Conservation (phyloP, 2,329 filamentous ascomycete species). For the Aplosporella prunicola region DNA sequence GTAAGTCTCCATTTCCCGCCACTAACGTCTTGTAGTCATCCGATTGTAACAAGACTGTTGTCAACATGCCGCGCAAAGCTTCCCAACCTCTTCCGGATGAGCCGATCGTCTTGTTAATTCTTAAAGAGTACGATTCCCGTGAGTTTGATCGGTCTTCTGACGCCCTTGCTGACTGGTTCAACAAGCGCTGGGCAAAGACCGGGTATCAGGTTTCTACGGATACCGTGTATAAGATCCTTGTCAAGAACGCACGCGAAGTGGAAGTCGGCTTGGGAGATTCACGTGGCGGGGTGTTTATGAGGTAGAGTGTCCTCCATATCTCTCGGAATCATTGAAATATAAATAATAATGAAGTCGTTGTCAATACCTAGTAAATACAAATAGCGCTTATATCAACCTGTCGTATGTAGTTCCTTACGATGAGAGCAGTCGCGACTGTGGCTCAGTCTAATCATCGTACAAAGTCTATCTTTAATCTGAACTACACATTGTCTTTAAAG, state of each 20-base stretch:
- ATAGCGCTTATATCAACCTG: too few relatives aligned
- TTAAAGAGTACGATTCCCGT: conserved; percentile 7
- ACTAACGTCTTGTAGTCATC: too few relatives aligned
- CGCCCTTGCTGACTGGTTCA: conserved; percentile 5
- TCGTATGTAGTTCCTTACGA: too few relatives aligned
- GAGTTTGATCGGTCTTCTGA: conserved; percentile 4
- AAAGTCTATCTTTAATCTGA: too few relatives aligned
- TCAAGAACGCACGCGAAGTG: background rate
- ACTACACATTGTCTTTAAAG: too few relatives aligned
- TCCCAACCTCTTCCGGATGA: background rate
- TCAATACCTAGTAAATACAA: background rate
- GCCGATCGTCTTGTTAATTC: background rate
- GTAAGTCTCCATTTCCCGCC: too few relatives aligned
- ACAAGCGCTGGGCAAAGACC: conserved; percentile 8
- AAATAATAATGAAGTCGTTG: background rate
- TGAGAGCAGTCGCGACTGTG: too few relatives aligned
- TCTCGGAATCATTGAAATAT: too few relatives aligned
- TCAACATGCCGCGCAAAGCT: too few relatives aligned
- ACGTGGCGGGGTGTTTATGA: background rate
- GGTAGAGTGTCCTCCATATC: too few relatives aligned
- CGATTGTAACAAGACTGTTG: too few relatives aligned
- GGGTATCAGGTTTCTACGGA: conserved; percentile 5
- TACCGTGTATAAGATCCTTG: conserved; percentile 1
- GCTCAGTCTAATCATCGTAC: too few relatives aligned
- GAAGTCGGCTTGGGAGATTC: background rate